A percentile compares a stretch with the other conserved stretches of the same genome.
phyloP scores from a whole-genome alignment of 2,329 filamentous ascomycete genomes.

The Alternaria brassicae region DNA sequence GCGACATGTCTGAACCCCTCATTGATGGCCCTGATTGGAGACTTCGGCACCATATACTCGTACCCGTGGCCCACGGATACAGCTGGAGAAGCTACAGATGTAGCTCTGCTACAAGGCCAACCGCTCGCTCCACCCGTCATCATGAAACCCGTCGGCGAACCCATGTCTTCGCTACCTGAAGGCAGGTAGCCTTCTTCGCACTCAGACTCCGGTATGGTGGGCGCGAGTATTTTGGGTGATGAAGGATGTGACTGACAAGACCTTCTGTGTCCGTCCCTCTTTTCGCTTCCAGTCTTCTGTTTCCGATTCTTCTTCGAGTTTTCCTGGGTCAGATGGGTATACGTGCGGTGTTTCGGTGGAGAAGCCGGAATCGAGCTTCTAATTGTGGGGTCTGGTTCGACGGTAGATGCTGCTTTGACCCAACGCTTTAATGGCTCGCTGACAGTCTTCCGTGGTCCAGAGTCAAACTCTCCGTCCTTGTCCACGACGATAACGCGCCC shows the following conservation, averaged over 20 bases:
- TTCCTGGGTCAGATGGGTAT: background rate
- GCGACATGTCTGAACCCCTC: slow-evolving; percentile 3
- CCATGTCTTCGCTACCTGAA: slow-evolving; percentile 2
- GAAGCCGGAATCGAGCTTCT: background rate
- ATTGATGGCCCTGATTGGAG: background rate
- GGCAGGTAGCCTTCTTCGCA: slow-evolving; percentile 14
- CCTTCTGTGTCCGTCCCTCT: background rate
- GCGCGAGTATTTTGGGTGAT: slow-evolving; percentile 6
- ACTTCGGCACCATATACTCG: background rate
- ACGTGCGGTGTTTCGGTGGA: background rate
- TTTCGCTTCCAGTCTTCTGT: background rate
- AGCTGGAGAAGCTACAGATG: background rate
- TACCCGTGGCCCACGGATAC: background rate
- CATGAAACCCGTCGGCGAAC: slow-evolving; percentile 31
- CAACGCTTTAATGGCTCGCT: slow-evolving; percentile 10
- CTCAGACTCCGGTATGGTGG: slow-evolving; percentile 21
- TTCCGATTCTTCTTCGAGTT: background rate
- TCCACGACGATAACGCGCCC: slow-evolving; percentile 41
- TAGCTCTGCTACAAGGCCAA: slow-evolving; percentile 17
- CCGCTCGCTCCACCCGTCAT: slow-evolving; percentile 29
- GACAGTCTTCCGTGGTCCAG: slow-evolving; percentile 15
- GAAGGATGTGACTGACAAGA: background rate
- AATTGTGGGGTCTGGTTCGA: background rate
- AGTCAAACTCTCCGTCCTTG: slow-evolving; percentile 36
- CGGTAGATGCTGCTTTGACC: slow-evolving; percentile 16